phyloP scores from a whole-genome alignment of 2,329 filamentous ascomycete species.

The Bipolaris bicolor region DNA sequence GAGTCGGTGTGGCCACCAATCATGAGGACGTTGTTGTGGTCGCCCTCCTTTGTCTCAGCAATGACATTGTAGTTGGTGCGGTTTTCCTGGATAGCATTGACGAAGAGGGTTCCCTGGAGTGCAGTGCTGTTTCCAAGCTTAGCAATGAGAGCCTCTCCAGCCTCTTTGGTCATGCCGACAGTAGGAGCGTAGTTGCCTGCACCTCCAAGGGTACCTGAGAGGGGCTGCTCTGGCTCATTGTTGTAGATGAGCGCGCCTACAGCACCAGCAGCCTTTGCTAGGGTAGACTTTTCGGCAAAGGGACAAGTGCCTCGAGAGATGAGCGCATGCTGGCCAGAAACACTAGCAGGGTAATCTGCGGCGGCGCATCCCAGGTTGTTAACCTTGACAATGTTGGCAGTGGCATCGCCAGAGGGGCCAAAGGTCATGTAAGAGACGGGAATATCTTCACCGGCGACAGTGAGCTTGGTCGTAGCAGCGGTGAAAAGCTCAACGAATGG shows the following conservation, averaged over 20 bases:
- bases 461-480: conserved; percentile 36
- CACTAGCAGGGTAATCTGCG: conserved; percentile 63
- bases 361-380: conserved; percentile 67
- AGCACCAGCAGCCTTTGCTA: conserved; percentile 71
- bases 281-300: conserved; percentile 71
- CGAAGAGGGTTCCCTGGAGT: conserved; percentile 42
- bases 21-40: conserved; percentile 50
- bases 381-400: conserved; percentile 65
- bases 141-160: conserved; percentile 62
- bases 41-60: conserved; percentile 49
- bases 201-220: conserved; percentile 71
- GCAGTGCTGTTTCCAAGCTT: conserved; percentile 56
- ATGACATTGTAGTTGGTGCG: conserved; percentile 53
- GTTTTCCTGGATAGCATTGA: conserved; percentile 55
- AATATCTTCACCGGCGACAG: conserved; percentile 32
- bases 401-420: conserved; percentile 68
- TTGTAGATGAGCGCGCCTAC: conserved; percentile 75
- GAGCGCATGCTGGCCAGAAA: conserved; percentile 69
- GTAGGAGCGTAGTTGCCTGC: conserved; percentile 65
- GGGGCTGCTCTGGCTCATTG: conserved; percentile 61
- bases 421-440: conserved; percentile 51
- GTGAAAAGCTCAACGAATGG: conserved; percentile 45
- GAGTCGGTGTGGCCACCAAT: conserved; percentile 51
- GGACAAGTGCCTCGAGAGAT: conserved; percentile 70
- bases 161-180: conserved; percentile 67